Evolutionary conservation across 2,329 filamentous ascomycete genomes (phyloP), one percentile per base, ranked within the genome.

Genomic region (Fusarium sp.): DNA sequence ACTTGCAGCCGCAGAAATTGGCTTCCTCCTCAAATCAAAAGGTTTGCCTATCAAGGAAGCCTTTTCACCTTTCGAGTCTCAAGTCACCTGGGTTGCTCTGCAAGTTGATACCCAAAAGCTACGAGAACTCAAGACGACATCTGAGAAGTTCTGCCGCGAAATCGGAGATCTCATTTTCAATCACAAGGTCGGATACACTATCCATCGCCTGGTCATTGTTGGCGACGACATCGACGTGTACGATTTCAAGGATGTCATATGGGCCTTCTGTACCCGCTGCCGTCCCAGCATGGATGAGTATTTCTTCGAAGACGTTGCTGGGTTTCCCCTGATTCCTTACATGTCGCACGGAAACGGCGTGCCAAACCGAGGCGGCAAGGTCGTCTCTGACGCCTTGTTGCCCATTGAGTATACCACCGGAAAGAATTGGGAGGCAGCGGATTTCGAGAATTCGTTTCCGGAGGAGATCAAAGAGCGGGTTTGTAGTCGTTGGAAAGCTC

Each of bases 81-180:
- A 83, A 59, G 82, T 80, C 0, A 84, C 79, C 1, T 86, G 83
- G 83, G 77, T 78, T 1, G 82, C 77, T 0, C 64, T 90, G 68
- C 83, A 88, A 58, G 82, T 89, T 15, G 87, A 90, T 71, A 85
- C 82, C 2, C 76, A 81, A 13, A 85, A 85, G 69, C 80, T 90
- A 9, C 82, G 83, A n/a, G 80, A 82, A 5, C 29, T 58, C 17
- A 64, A 60, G 6, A 67, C 59, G 4, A 61, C 51, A 3, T 6
- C 59, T 1, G 45, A 53, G 17, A 50, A 56, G 9, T 69, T 69
- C 15, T 68, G 64, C 13, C 47, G 31, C 3, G 55, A 47, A n/a
- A 55, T 69, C 0, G 66, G 66, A 5, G 20, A 50, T 4, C 9
- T 67, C 9, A 29, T 57, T 4, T 69, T 55, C 31, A 50, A 41